Conservation (phyloP, 345 rosid species). For the Arabidopsis thaliana region TAIR10.1 NC_003075.7:14350001-14350500, state of each 20-base stretch:
- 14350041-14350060: neutral
- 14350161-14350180: neutral
- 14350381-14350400: slow-evolving; percentile 3
- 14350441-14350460: neutral
- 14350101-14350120: neutral
- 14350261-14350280: neutral
- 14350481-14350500: slow-evolving; percentile 1
- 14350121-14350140: neutral
- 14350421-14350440: neutral
- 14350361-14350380: neutral
- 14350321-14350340: neutral
- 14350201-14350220: neutral
- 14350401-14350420: slow-evolving; percentile 19
- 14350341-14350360: neutral
- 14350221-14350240: slow-evolving; percentile 10
- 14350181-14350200: slow-evolving; percentile 3
- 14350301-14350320: neutral
- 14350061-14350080: neutral
- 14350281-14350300: neutral
- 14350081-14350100: neutral
- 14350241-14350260: neutral
- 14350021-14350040: neutral
- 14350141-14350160: neutral
- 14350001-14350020: neutral
- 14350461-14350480: slow-evolving; percentile 6